These are phyloP conservation scores for Botrytis hyacinthi DNA, from an alignment of 2,329 filamentous ascomycete species.

Conservation along the genomic window DNA sequence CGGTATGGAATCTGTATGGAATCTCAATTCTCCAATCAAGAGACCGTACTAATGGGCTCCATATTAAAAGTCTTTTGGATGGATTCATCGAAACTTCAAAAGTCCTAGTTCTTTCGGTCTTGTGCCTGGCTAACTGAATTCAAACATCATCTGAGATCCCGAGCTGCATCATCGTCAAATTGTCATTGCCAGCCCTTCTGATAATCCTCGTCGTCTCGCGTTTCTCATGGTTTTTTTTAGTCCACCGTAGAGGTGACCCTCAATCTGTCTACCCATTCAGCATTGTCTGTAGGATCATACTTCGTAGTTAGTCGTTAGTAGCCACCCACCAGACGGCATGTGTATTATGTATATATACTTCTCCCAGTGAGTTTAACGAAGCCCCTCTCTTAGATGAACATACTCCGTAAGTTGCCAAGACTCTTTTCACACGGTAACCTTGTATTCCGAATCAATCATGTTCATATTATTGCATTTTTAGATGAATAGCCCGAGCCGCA, in stretches of 20 bases:
- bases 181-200: constrained; percentile 5
- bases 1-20: background rate
- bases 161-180: constrained; percentile 6
- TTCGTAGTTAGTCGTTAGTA: background rate
- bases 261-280: background rate
- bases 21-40: constrained; percentile 1
- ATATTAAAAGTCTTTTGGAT: background rate
- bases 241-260: background rate
- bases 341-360: background rate
- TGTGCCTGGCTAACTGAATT: constrained; percentile 5
- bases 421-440: background rate
- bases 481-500: constrained; percentile 19
- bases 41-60: background rate
- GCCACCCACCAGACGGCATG: background rate
- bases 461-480: background rate
- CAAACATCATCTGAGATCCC: constrained; percentile 8
- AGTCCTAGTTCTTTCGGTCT: background rate
- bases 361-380: background rate
- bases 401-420: background rate
- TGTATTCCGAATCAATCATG: constrained; percentile 12
- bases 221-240: too few relatives aligned
- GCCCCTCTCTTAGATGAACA: background rate
- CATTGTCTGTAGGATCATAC: background rate
- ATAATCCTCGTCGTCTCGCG: background rate
- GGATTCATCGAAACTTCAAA: background rate